Percentiles rank a stretch among this genome's conserved stretches.
These are phyloP conservation scores for Wilcoxina mikolae DNA, from an alignment of 495 filamentous ascomycete species.

Conservation along the genomic window DNA sequence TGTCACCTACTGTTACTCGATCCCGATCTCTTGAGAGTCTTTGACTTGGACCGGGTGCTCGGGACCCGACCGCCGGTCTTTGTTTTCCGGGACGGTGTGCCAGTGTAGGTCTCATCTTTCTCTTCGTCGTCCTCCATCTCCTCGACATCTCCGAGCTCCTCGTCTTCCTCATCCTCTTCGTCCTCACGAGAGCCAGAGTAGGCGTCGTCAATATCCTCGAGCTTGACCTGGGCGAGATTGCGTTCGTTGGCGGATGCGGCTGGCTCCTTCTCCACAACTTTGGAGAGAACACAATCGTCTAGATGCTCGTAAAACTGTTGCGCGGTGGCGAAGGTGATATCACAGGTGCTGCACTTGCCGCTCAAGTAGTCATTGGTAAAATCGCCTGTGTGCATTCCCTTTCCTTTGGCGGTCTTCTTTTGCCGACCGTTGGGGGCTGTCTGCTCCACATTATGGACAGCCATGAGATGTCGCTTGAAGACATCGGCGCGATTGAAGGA, in stretches of 20 bases:
- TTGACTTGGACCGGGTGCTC: slow-evolving; percentile 25
- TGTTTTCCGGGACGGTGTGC: slow-evolving; percentile 30
- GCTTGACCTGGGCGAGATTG: slow-evolving; percentile 40
- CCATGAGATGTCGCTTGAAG: slow-evolving; percentile 92
- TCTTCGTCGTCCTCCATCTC: slow-evolving; percentile 52
- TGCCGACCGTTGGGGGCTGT: slow-evolving; percentile 89
- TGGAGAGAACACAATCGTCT: slow-evolving; percentile 93
- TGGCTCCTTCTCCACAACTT: slow-evolving; percentile 94
- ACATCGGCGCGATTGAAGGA: slow-evolving; percentile 98
- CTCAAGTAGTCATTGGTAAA: slow-evolving; percentile 36
- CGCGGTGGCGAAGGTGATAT: slow-evolving; percentile 75
- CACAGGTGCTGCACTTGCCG: slow-evolving; percentile 94
- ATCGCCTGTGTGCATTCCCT: slow-evolving; percentile 20
- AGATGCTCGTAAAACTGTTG: slow-evolving; percentile 99
- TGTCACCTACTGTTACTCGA: slow-evolving; percentile 47
- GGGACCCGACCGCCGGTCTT: slow-evolving; percentile 29
- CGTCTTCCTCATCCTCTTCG: slow-evolving; percentile 38
- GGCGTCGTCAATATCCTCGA: slow-evolving; percentile 40
- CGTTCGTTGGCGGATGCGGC: slow-evolving; percentile 90
- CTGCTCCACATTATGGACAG: slow-evolving; percentile 89
- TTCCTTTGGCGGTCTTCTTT: slow-evolving; percentile 48
- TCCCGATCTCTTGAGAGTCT: slow-evolving; percentile 20
- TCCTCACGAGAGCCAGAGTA: slow-evolving; percentile 64
- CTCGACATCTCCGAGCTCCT: slow-evolving; percentile 40
- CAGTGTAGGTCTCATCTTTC: slow-evolving; percentile 44